Evolutionary conservation across 2,329 filamentous ascomycete genomes (phyloP), one percentile per base, ranked within the genome.

Genomic region (Penicillium aurantiogriseum): DNA sequence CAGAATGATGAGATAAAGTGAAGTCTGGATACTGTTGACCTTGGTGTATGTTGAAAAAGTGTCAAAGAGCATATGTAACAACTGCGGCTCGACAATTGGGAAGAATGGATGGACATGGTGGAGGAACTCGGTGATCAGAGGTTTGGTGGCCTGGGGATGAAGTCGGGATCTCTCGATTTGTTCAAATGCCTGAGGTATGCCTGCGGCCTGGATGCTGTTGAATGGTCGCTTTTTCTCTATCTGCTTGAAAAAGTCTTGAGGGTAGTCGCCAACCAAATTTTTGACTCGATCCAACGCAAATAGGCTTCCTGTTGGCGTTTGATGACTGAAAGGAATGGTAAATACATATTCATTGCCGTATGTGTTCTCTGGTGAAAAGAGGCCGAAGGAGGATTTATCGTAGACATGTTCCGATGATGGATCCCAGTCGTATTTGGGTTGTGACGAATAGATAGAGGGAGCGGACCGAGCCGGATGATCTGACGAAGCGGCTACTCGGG

Each of bases 161-260:
- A 56, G 19, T 23, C 33, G 42, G 19, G 27, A 39, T 19, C 15
- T 23, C 11, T 47, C 54, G 21, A 56, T 56, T 40, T 52, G 54
- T 15, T 56, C 54, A n/a, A 53, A 52, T 2, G 21, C 11, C 25
- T 53, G 42, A 4, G 49, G 42, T 23, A 40, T 25, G n/a, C 42
- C 49, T 19, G 43, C 11, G 13, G 5, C 33, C n/a, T 53, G 36
- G 29, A 47, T 47, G 5, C 51, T 36, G 27, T 47, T 54, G 33
- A 57, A 50, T 17, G 49, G 43, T 36, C 62, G 60, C 21, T 57
- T 57, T n/a, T 50, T 57, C 25, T 63, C 62, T 27, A 63, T 51
- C 6, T 54, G 52, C 27, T 56, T 39, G 19, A 64, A 64, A 38
- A 61, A 63, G 33, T 63, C 60, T 44, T 63, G 56, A n/a, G 62